Conservation (phyloP, 768 basidiomycete species). For the Daedaleopsis sinensis region DNA sequence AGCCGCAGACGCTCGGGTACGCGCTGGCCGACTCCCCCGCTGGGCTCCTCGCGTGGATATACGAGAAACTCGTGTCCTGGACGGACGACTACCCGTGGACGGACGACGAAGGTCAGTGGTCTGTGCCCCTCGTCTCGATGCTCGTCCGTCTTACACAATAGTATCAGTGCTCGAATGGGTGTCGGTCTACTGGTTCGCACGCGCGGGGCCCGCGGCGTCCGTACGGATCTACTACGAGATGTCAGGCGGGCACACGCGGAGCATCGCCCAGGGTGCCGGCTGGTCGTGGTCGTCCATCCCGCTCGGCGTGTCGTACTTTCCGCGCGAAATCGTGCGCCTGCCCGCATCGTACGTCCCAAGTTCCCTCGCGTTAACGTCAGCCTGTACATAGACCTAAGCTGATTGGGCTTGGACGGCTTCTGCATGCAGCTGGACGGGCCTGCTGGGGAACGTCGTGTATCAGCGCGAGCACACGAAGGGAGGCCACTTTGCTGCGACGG, state of each 20-base stretch:
- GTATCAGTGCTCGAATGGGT: slow-evolving; percentile 38
- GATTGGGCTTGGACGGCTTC: not conserved
- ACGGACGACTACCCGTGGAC: slow-evolving; percentile 56
- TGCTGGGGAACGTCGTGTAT: slow-evolving; percentile 28
- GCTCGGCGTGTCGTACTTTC: slow-evolving; percentile 35
- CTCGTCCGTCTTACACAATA: not conserved
- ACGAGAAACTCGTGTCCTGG: slow-evolving; percentile 37
- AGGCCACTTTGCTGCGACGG: slow-evolving; percentile 33
- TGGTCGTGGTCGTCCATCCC: slow-evolving; percentile 26
- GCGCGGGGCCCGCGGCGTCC: slow-evolving; percentile 34
- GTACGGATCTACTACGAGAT: slow-evolving; percentile 38
- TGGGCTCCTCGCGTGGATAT: slow-evolving; percentile 45
- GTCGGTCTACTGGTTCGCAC: slow-evolving; percentile 41
- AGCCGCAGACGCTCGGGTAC: slow-evolving; percentile 48
- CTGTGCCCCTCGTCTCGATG: too few species aligned
- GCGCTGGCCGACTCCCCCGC: slow-evolving; percentile 58
- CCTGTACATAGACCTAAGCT: too few species aligned
- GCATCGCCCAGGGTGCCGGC: not conserved
- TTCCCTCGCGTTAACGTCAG: not conserved
- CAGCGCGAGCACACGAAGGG: slow-evolving; percentile 27
- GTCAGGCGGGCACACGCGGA: not conserved
- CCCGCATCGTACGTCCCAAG: slow-evolving; percentile 24
- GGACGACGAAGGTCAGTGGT: slow-evolving; percentile 53
- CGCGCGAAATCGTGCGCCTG: slow-evolving; percentile 25
- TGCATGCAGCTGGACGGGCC: slow-evolving; percentile 27